These are phyloP conservation scores for Colletotrichum tanaceti DNA, from an alignment of 2,329 filamentous ascomycete species.

Conservation along the genomic window DNA sequence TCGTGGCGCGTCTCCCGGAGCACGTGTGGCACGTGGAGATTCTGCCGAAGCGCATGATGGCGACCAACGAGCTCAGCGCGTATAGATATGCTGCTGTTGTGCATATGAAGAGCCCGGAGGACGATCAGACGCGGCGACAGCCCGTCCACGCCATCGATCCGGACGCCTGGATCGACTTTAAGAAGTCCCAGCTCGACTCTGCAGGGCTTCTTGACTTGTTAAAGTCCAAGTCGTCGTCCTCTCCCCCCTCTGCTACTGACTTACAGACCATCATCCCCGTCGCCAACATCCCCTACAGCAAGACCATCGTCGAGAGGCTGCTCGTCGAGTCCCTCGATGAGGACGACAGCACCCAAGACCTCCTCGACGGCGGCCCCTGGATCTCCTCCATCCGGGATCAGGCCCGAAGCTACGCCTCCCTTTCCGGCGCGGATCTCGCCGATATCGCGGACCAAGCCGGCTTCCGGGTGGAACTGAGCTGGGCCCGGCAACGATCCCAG, in stretches of 20 bases:
- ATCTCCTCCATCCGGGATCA: background rate
- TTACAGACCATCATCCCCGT: conserved; percentile 39
- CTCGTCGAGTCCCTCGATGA: background rate
- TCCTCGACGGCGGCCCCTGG: background rate
- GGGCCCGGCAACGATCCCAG: conserved; percentile 53
- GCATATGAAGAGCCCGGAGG: conserved; percentile 25
- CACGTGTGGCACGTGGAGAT: conserved; percentile 46
- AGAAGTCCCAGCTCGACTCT: background rate
- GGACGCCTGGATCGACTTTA: conserved; percentile 9
- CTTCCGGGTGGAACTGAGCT: conserved; percentile 59
- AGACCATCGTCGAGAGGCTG: conserved; percentile 46
- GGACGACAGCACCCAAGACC: background rate
- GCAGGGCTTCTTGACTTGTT: conserved; percentile 1
- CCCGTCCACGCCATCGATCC: conserved; percentile 37
- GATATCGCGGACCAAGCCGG: conserved; percentile 49
- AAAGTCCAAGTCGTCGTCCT: background rate
- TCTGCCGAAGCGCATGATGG: conserved; percentile 46
- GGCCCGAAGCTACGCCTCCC: conserved; percentile 26
- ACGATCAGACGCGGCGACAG: background rate
- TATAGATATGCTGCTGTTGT: conserved; percentile 48
- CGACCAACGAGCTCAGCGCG: conserved; percentile 47
- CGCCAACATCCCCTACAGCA: conserved; percentile 46
- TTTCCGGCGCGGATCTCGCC: conserved; percentile 40
- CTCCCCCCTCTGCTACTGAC: too few relatives aligned
- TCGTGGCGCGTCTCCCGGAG: conserved; percentile 37